Conservation (phyloP, 148 eudicot species). For the Persicaria tinctoria region DNA sequence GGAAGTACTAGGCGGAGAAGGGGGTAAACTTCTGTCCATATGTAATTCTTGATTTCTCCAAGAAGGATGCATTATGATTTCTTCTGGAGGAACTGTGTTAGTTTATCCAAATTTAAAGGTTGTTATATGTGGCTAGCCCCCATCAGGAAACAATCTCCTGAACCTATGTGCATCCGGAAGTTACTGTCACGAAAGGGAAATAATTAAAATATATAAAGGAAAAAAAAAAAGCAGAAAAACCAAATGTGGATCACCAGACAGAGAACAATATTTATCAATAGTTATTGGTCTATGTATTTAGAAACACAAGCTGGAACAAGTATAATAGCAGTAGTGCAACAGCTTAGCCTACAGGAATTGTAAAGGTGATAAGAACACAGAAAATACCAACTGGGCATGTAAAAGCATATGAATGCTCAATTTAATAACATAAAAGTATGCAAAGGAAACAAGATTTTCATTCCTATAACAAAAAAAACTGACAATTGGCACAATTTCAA, state of each 20-base stretch:
- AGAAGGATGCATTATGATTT: slow-evolving; percentile 9
- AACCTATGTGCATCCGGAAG: background rate
- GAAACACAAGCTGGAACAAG: background rate
- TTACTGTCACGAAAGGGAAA: background rate
- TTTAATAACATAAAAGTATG: no score
- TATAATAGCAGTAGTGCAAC: background rate
- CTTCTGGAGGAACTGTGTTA: background rate
- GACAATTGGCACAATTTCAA: background rate
- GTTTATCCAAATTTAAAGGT: background rate
- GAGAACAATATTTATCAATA: background rate
- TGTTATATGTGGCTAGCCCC: background rate
- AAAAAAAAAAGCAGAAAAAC: background rate
- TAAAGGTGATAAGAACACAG: no score
- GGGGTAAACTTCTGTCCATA: slow-evolving; percentile 16
- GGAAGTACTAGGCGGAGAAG: slow-evolving; percentile 19
- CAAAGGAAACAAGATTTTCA: no score
- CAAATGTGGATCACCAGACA: background rate
- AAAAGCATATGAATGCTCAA: no score
- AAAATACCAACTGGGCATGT: no score
- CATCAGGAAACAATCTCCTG: background rate
- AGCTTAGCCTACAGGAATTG: background rate
- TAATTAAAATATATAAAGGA: background rate
- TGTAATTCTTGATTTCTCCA: slow-evolving; percentile 17
- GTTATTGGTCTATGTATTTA: background rate
- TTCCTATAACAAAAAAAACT: background rate